phyloP scores from a whole-genome alignment of 768 basidiomycete genomes.

The Dentipellis sp. region DNA sequence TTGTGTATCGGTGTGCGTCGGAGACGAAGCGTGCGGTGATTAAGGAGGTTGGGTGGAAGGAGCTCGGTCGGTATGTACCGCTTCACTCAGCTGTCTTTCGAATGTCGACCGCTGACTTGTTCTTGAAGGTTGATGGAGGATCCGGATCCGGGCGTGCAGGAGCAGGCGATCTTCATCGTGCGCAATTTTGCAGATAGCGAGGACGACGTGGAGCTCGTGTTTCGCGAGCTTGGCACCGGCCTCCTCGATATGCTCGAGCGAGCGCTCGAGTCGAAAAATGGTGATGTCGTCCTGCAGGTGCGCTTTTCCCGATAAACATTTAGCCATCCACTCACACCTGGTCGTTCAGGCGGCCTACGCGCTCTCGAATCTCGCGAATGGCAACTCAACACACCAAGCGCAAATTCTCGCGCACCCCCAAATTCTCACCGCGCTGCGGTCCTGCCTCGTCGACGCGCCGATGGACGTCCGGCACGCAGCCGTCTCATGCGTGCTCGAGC shows the following conservation, averaged over 20 bases:
- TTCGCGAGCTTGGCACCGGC: slow-evolving; percentile 40
- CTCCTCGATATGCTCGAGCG: slow-evolving; percentile 37
- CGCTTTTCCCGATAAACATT: not conserved
- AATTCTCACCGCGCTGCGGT: slow-evolving; percentile 45
- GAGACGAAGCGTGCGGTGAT: slow-evolving; percentile 60
- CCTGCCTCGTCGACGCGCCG: slow-evolving; percentile 49
- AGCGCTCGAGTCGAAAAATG: slow-evolving; percentile 41
- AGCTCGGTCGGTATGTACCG: slow-evolving; percentile 43
- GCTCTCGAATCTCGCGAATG: slow-evolving; percentile 65
- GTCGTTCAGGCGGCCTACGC: slow-evolving; percentile 42
- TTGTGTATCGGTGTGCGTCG: slow-evolving; percentile 55
- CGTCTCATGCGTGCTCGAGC: slow-evolving; percentile 47
- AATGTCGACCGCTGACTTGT: not conserved
- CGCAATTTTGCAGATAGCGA: slow-evolving; percentile 61
- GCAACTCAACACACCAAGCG: slow-evolving; percentile 37
- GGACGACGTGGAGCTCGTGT: slow-evolving; percentile 53
- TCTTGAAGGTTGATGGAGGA: slow-evolving; percentile 43
- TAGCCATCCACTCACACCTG: not conserved
- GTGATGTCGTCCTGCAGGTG: slow-evolving; percentile 49
- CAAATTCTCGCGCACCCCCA: slow-evolving; percentile 41
- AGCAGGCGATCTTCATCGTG: slow-evolving; percentile 61
- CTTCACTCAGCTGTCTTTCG: not conserved
- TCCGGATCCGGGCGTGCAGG: slow-evolving; percentile 45
- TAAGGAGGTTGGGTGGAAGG: slow-evolving; percentile 56
- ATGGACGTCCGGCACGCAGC: slow-evolving; percentile 53